Percentiles rank a stretch among this genome's conserved stretches.
Evolutionary conservation across 305 asterid species (phyloP).

Genomic region (Fraxinus latifolia): DNA sequence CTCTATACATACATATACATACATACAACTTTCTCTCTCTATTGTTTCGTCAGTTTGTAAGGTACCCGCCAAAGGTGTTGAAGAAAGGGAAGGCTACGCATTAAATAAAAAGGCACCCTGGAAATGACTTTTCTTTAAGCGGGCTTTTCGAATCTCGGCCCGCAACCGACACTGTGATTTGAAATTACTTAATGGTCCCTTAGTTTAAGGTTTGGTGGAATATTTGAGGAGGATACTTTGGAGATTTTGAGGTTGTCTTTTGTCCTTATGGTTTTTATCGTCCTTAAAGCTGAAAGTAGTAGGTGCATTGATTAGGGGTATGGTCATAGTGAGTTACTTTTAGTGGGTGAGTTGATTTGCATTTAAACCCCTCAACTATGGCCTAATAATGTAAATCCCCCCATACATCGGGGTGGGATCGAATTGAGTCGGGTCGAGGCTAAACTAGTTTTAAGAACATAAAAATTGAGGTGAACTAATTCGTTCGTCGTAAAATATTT

Average conservation of each 20-base stretch:
- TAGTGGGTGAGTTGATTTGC: not conserved
- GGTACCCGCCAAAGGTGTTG: constrained; percentile 59
- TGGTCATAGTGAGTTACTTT: not conserved
- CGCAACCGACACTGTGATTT: constrained; percentile 38
- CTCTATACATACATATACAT: not conserved
- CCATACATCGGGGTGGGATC: not conserved
- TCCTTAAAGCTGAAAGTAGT: constrained; percentile 25
- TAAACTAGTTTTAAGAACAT: not conserved
- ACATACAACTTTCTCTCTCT: not conserved
- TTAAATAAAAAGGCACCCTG: constrained; percentile 30
- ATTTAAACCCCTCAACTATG: not conserved
- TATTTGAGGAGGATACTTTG: not conserved
- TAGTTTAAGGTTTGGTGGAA: not conserved
- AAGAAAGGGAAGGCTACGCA: constrained; percentile 28
- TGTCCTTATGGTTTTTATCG: constrained; percentile 26
- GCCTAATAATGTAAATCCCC: not conserved
- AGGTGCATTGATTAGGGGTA: constrained; percentile 28
- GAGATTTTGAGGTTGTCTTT: constrained; percentile 19
- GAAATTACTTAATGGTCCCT: constrained; percentile 22
- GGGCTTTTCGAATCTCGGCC: constrained; percentile 21
- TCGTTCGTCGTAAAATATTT: too few species aligned
- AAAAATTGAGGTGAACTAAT: not conserved
- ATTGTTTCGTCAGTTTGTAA: constrained; percentile 31
- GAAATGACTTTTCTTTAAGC: constrained; percentile 29
- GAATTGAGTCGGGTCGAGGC: not conserved